A percentile compares a stretch with the other conserved stretches of the same genome.
Conservation (phyloP, 2,329 filamentous ascomycete species). For the Teratosphaeriaceae sp. region DNA sequence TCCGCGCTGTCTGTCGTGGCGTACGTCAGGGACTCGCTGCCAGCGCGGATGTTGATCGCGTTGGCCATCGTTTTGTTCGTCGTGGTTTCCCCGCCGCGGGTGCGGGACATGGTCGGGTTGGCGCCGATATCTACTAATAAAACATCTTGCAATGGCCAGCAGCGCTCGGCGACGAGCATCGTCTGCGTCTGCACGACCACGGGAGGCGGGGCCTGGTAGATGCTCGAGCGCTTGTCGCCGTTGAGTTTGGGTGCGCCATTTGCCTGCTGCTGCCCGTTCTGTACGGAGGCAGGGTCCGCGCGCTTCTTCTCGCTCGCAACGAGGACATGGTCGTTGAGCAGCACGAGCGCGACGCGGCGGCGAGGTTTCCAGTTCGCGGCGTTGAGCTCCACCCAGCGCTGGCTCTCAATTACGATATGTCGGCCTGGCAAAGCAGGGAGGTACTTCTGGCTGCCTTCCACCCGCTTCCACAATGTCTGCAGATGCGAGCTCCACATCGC, state of each 20-base stretch:
- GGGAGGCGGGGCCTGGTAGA: not conserved
- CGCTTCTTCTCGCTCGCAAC: slow-evolving; percentile 85
- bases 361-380: slow-evolving; percentile 95
- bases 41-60: slow-evolving; percentile 85
- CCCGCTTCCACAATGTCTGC: slow-evolving; percentile 85
- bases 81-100: slow-evolving; percentile 46
- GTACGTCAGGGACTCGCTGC: slow-evolving; percentile 89
- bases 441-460: slow-evolving; percentile 98
- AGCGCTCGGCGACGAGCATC: slow-evolving; percentile 87
- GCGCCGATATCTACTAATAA: slow-evolving; percentile 81
- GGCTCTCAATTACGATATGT: slow-evolving; percentile 88
- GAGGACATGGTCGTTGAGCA: slow-evolving; percentile 90
- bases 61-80: slow-evolving; percentile 57
- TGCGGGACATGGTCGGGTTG: slow-evolving; percentile 17
- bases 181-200: slow-evolving; percentile 20
- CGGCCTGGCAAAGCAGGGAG: slow-evolving; percentile 84
- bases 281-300: slow-evolving; percentile 1
- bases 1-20: slow-evolving; percentile 67
- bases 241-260: not conserved
- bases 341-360: slow-evolving; percentile 80
- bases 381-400: slow-evolving; percentile 92
- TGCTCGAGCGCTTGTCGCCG: not conserved
- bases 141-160: slow-evolving; percentile 89
- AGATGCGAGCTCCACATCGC: slow-evolving; percentile 62
- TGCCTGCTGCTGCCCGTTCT: slow-evolving; percentile 1